Evolutionary conservation across 1,139 yeast genomes (phyloP).

Genomic region (Scheffersomyces segobiensis): DNA sequence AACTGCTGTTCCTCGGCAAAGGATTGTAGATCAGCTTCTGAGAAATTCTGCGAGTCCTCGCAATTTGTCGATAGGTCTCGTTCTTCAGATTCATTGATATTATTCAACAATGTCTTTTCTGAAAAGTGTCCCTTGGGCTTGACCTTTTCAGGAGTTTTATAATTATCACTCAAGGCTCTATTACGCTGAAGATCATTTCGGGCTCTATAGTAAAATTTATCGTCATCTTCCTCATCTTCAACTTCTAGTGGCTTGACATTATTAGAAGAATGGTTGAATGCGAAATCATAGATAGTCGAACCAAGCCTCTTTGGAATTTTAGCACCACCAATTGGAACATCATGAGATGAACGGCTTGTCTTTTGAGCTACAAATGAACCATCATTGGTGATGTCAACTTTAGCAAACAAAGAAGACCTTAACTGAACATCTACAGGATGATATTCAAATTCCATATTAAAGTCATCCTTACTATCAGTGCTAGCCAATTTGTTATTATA

Average conservation of each 20-base stretch:
- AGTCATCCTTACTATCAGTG: constrained; percentile 22
- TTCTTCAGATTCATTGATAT: neutral
- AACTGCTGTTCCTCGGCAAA: constrained; percentile 11
- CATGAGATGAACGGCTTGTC: neutral
- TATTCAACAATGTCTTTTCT: neutral
- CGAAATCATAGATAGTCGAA: neutral
- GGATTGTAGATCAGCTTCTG: constrained; percentile 6
- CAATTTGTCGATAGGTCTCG: constrained; percentile 1
- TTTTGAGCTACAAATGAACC: neutral
- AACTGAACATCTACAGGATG: constrained; percentile 21
- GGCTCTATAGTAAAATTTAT: constrained; percentile 12
- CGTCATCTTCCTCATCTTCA: constrained; percentile 10
- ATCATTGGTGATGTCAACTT: neutral
- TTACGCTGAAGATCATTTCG: neutral
- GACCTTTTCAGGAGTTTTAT: neutral
- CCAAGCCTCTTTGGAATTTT: neutral
- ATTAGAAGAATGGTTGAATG: neutral
- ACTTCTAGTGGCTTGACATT: neutral
- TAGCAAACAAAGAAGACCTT: neutral
- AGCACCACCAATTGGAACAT: neutral
- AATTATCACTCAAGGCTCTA: neutral
- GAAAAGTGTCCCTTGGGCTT: neutral
- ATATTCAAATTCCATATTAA: constrained; percentile 33
- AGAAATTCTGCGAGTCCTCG: constrained; percentile 7
- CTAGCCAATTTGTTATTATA: constrained; percentile 1